phyloP scores from a whole-genome alignment of 2,329 filamentous ascomycete genomes.

The Grosmannia penicillata region DNA sequence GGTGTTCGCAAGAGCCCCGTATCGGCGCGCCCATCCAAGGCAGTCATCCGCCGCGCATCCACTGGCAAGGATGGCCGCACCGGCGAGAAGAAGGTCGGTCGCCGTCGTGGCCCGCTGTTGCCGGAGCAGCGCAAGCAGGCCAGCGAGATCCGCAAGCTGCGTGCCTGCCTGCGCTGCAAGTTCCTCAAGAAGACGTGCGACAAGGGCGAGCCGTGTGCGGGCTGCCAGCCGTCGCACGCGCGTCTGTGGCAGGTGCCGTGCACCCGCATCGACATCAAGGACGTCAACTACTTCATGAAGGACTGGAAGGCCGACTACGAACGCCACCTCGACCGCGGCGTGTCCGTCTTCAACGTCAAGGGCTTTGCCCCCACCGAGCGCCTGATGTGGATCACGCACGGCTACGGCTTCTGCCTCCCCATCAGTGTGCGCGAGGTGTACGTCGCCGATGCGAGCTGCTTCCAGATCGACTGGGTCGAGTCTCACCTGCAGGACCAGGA shows the following conservation, averaged over 20 bases:
- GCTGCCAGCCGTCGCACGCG: slow-evolving; percentile 90
- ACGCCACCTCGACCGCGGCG: slow-evolving; percentile 70
- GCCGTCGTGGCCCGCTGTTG: slow-evolving; percentile 75
- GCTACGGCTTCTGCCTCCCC: slow-evolving; percentile 84
- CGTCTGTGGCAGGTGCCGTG: slow-evolving; percentile 95
- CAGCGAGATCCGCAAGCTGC: slow-evolving; percentile 87
- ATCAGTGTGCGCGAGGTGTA: slow-evolving; percentile 90
- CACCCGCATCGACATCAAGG: slow-evolving; percentile 96
- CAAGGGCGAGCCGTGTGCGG: slow-evolving; percentile 89
- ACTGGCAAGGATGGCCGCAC: slow-evolving; percentile 62
- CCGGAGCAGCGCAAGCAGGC: slow-evolving; percentile 94
- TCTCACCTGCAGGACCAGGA: slow-evolving; percentile 51
- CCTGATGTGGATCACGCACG: slow-evolving; percentile 85
- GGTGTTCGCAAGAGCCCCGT: slow-evolving; percentile 61
- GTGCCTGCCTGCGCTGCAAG: slow-evolving; percentile 90
- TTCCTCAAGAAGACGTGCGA: slow-evolving; percentile 99
- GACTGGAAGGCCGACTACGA: slow-evolving; percentile 98
- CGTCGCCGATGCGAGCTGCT: slow-evolving; percentile 82
- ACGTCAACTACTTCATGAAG: slow-evolving; percentile 97
- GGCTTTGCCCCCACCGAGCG: slow-evolving; percentile 55
- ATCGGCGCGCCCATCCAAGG: slow-evolving; percentile 70
- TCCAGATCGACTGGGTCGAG: slow-evolving; percentile 89
- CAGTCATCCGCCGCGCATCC: slow-evolving; percentile 65
- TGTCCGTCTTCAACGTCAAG: slow-evolving; percentile 92
- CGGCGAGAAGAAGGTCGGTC: slow-evolving; percentile 81